A percentile compares a stretch with the other conserved stretches of the same genome.
phyloP scores from a whole-genome alignment of 164 flowering plant genomes.

The Liquidambar formosana region DNA sequence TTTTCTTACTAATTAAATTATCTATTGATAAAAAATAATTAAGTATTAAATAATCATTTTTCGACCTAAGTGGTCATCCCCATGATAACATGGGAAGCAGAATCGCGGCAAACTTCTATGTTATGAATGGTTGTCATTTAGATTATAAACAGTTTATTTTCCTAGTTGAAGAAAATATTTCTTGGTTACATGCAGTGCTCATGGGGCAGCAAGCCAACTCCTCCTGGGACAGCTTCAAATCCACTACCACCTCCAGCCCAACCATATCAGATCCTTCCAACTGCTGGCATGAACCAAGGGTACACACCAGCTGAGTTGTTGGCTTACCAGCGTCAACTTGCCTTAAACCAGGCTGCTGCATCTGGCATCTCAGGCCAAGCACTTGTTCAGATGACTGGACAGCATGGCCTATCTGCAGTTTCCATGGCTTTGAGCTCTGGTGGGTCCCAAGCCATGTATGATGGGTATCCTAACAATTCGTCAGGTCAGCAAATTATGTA shows the following conservation, averaged over 20 bases:
- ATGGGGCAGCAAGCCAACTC: too few relatives aligned
- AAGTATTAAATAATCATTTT: too few relatives aligned
- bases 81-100: too few relatives aligned
- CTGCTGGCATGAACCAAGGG: slow-evolving; percentile 6
- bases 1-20: too few relatives aligned
- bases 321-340: neutral
- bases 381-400: slow-evolving; percentile 11
- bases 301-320: slow-evolving; percentile 1
- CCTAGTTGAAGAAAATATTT: too few relatives aligned
- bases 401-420: slow-evolving; percentile 11
- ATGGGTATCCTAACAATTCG: slow-evolving; percentile 9
- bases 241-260: too few relatives aligned
- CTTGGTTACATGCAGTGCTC: too few relatives aligned
- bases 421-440: slow-evolving; percentile 8
- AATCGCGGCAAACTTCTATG: too few relatives aligned
- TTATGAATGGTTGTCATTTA: too few relatives aligned
- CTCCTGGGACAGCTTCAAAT: neutral
- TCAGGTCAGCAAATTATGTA: slow-evolving; percentile 14
- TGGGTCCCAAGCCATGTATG: slow-evolving; percentile 10
- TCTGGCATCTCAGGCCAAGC: slow-evolving; percentile 10
- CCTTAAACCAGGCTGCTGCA: slow-evolving; percentile 6
- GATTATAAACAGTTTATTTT: too few relatives aligned
- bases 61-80: too few relatives aligned
- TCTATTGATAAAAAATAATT: too few relatives aligned
- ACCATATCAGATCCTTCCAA: neutral